These are phyloP conservation scores for Nicotiana sylvestris DNA, from an alignment of 257 asterid genomes.

Conservation along the genomic window DNA sequence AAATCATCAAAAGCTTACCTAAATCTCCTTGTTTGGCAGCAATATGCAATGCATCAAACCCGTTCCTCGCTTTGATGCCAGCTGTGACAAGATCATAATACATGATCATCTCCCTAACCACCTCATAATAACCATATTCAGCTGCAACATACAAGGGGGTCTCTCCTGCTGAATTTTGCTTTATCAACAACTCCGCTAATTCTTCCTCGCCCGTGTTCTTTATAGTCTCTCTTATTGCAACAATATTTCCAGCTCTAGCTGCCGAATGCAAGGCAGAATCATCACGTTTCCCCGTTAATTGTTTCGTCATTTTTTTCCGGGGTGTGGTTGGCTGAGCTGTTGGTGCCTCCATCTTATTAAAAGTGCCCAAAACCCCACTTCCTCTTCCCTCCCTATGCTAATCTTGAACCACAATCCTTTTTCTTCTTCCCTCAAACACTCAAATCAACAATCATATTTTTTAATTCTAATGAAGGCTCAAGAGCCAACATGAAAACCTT, in stretches of 20 bases:
- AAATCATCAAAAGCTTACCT: constrained; percentile 22
- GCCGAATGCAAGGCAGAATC: constrained; percentile 47
- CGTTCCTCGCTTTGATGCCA: constrained; percentile 48
- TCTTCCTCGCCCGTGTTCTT: constrained; percentile 21
- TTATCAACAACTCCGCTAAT: constrained; percentile 24
- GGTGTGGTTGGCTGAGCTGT: constrained; percentile 14
- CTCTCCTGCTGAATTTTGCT: constrained; percentile 44
- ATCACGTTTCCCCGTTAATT: constrained; percentile 45
- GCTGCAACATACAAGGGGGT: constrained; percentile 47
- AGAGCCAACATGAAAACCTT: background rate
- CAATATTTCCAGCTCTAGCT: constrained; percentile 38
- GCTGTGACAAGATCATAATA: constrained; percentile 39
- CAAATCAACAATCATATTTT: constrained; percentile 31
- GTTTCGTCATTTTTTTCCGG: constrained; percentile 46
- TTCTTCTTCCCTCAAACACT: constrained; percentile 35
- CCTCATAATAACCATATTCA: constrained; percentile 39
- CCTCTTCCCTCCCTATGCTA: background rate
- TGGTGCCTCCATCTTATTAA: constrained; percentile 7
- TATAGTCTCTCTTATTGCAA: constrained; percentile 26
- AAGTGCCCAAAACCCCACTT: background rate
- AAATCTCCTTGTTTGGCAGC: constrained; percentile 58
- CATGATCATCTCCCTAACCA: constrained; percentile 39
- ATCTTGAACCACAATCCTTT: constrained; percentile 18
- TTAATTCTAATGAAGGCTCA: background rate
- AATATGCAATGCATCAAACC: constrained; percentile 49